Conservation (phyloP, 345 rosid species). For the Eucalyptus cladocalyx region DNA sequence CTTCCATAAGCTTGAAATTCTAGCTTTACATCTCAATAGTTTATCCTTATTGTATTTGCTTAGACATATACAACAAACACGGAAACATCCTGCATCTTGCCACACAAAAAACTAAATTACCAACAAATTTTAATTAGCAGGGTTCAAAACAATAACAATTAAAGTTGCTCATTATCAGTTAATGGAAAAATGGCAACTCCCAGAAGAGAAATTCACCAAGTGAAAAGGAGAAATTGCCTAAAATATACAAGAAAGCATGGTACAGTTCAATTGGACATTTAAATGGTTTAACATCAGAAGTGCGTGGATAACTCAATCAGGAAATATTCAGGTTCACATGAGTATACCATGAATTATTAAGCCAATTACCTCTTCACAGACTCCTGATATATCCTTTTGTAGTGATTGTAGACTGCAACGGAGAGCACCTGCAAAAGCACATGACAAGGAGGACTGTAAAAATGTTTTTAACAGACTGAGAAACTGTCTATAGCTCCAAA, state of each 20-base stretch:
- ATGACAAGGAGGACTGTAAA: neutral
- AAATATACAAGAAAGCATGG: neutral
- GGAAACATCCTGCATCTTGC: neutral
- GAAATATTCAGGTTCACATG: neutral
- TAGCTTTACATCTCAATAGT: neutral
- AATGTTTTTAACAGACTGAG: neutral
- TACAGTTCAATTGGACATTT: neutral
- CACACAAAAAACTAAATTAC: neutral
- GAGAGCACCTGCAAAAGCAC: conserved; percentile 67
- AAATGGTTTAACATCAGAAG: neutral
- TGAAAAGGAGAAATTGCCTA: neutral
- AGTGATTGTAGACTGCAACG: conserved; percentile 98
- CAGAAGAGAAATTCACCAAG: neutral
- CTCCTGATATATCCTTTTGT: conserved; percentile 73
- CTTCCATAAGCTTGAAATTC: neutral
- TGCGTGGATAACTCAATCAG: neutral
- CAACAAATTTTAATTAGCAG: neutral
- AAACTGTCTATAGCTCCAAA: neutral
- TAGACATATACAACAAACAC: neutral
- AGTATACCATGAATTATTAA: neutral
- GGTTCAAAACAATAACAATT: neutral
- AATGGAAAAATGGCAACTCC: neutral
- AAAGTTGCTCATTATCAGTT: neutral
- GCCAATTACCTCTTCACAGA: conserved; percentile 61
- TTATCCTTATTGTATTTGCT: neutral